Percentiles rank a stretch among this genome's conserved stretches.
phyloP scores from a whole-genome alignment of 2,329 filamentous ascomycete species.

The Fusarium sp. region DNA sequence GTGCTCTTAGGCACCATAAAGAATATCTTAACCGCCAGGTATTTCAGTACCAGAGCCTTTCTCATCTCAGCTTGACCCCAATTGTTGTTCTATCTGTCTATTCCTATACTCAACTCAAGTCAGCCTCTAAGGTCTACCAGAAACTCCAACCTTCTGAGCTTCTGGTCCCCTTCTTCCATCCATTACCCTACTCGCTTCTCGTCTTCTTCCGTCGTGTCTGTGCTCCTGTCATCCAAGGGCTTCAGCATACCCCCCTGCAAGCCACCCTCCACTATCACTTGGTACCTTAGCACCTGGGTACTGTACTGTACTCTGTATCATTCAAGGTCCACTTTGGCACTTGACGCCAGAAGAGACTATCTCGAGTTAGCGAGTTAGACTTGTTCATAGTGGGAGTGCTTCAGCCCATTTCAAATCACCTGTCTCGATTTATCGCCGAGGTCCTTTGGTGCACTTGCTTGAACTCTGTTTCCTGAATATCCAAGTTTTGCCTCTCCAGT shows the following conservation, averaged over 20 bases:
- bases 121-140: slow-evolving; percentile 5
- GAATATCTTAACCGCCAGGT: not conserved
- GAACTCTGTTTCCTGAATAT: slow-evolving; percentile 6
- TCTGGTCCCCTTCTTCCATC: not conserved
- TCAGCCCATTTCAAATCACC: slow-evolving; percentile 35
- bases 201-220: slow-evolving; percentile 10
- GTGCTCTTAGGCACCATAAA: slow-evolving; percentile 33
- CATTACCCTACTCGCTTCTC: slow-evolving; percentile 11
- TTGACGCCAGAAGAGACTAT: slow-evolving; percentile 32
- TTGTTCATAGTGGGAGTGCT: slow-evolving; percentile 32
- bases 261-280: slow-evolving; percentile 1
- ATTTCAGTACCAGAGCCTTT: slow-evolving; percentile 10
- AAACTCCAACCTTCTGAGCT: slow-evolving; percentile 3
- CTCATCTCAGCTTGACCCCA: slow-evolving; percentile 12
- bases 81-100: not conserved
- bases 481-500: slow-evolving; percentile 11
- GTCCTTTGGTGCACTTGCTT: slow-evolving; percentile 3
- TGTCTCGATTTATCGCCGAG: slow-evolving; percentile 4
- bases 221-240: slow-evolving; percentile 17
- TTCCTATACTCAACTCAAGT: not conserved
- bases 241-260: slow-evolving; percentile 5
- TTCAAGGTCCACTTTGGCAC: slow-evolving; percentile 28
- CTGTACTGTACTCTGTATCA: not conserved
- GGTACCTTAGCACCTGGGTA: not conserved
- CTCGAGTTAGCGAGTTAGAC: slow-evolving; percentile 30